A percentile compares a stretch with the other conserved stretches of the same genome.
These are phyloP conservation scores for Ustilaginoidea virens DNA, from an alignment of 2,329 filamentous ascomycete species.

Conservation along the genomic window DNA sequence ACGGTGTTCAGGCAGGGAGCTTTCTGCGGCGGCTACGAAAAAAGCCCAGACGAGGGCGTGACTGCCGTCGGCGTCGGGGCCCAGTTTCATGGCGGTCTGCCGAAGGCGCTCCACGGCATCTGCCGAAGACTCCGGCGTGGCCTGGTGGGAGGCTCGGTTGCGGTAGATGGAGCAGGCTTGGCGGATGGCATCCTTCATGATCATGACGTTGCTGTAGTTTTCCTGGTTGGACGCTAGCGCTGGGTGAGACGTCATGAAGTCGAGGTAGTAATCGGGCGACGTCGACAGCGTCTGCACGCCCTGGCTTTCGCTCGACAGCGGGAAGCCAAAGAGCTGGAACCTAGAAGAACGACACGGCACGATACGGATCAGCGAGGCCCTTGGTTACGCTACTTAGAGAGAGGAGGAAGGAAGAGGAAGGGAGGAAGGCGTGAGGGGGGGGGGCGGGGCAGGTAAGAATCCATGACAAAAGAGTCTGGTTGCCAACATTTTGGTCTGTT, in stretches of 20 bases:
- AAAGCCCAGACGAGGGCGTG: conserved; percentile 25
- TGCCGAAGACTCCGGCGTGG: conserved; percentile 9
- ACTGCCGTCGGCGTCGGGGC: conserved; percentile 13
- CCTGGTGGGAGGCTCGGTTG: conserved; percentile 6
- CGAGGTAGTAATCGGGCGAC: conserved; percentile 11
- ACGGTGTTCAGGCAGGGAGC: conserved; percentile 17
- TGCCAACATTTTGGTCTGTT: conserved; percentile 20
- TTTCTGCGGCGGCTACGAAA: conserved; percentile 24
- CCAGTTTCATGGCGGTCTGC: conserved; percentile 13
- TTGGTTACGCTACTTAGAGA: too few relatives aligned
- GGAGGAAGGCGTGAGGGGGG: too few relatives aligned
- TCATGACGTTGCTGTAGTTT: conserved; percentile 7
- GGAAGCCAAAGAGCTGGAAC: conserved; percentile 16
- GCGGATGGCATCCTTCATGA: conserved; percentile 11
- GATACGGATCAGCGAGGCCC: too few relatives aligned
- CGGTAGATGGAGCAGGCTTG: conserved; percentile 14
- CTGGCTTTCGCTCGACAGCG: conserved; percentile 13
- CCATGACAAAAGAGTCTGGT: too few relatives aligned
- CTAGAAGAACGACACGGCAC: too few relatives aligned
- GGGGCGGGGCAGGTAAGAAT: too few relatives aligned
- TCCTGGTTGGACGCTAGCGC: conserved; percentile 7
- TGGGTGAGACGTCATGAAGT: conserved; percentile 10
- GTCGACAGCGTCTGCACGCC: conserved; percentile 10
- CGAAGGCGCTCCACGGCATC: conserved; percentile 17
- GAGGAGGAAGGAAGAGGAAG: too few relatives aligned